phyloP scores from a whole-genome alignment of 176 grass and related monocot genomes.

The Eleusine coracana region DNA sequence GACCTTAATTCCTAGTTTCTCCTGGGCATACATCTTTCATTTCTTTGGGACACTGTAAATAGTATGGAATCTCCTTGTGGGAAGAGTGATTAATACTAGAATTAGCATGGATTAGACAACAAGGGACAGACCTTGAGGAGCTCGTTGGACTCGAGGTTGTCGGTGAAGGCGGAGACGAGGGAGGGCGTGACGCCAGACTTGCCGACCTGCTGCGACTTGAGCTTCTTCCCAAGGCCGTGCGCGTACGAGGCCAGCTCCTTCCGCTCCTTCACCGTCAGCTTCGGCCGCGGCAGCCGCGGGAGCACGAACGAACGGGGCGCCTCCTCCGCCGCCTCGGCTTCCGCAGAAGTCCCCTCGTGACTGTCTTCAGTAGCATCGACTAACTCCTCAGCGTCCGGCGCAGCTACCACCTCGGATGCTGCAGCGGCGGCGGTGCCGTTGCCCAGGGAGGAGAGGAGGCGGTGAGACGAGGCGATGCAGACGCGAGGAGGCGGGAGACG shows the following conservation, averaged over 20 bases:
- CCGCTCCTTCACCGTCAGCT: conserved; percentile 88
- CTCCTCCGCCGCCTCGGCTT: conserved; percentile 34
- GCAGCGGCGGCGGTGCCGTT: conserved; percentile 16
- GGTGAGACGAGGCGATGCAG: conserved; percentile 12
- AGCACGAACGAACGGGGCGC: conserved; percentile 34
- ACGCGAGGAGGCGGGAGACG: conserved; percentile 31
- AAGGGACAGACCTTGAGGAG: conserved; percentile 72
- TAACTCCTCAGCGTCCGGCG: conserved; percentile 12
- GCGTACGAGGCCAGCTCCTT: conserved; percentile 90
- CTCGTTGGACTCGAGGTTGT: conserved; percentile 89
- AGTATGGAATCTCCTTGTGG: background rate
- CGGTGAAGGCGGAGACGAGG: conserved; percentile 67
- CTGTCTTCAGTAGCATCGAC: conserved; percentile 17
- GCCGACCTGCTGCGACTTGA: conserved; percentile 92
- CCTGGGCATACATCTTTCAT: background rate
- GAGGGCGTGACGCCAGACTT: conserved; percentile 78
- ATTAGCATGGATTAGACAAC: background rate
- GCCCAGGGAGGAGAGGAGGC: conserved; percentile 40
- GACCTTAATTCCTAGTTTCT: background rate
- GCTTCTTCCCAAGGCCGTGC: conserved; percentile 84
- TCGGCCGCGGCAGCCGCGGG: conserved; percentile 58
- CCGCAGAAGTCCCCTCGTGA: conserved; percentile 13
- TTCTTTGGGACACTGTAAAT: background rate
- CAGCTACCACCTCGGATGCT: conserved; percentile 20
- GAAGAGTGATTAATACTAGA: background rate